phyloP scores from a whole-genome alignment of 2,329 filamentous ascomycete genomes.

The Nigrospora sphaerica region DNA sequence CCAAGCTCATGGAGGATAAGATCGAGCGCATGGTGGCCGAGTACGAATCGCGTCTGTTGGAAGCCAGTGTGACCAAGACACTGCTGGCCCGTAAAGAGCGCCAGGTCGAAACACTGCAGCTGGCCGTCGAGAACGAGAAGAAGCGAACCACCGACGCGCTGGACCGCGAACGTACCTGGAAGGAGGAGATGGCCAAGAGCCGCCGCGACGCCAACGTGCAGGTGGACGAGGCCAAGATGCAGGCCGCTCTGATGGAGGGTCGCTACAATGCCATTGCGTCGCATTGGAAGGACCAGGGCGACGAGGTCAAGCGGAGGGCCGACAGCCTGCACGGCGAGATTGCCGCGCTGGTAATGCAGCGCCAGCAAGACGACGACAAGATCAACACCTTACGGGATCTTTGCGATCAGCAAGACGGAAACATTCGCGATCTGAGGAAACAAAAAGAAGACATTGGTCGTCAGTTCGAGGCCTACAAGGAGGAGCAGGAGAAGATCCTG shows the following conservation, averaged over 20 bases:
- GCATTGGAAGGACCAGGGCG: slow-evolving; percentile 61
- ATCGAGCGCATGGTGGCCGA: slow-evolving; percentile 62
- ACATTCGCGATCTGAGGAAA: slow-evolving; percentile 51
- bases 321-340: slow-evolving; percentile 46
- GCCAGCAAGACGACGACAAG: slow-evolving; percentile 53
- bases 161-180: slow-evolving; percentile 54
- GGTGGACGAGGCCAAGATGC: slow-evolving; percentile 57
- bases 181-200: slow-evolving; percentile 55
- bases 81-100: slow-evolving; percentile 66
- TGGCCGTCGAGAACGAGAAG: slow-evolving; percentile 57
- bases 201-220: slow-evolving; percentile 52
- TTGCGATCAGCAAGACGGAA: slow-evolving; percentile 66
- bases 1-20: slow-evolving; percentile 62
- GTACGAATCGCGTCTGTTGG: slow-evolving; percentile 62
- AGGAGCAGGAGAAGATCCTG: slow-evolving; percentile 54
- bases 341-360: slow-evolving; percentile 43
- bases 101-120: slow-evolving; percentile 63
- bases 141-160: slow-evolving; percentile 52
- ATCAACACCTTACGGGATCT: slow-evolving; percentile 60
- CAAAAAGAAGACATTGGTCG: slow-evolving; percentile 56
- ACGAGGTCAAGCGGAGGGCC: slow-evolving; percentile 48
- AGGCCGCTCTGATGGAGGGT: slow-evolving; percentile 62
- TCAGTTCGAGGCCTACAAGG: slow-evolving; percentile 59
- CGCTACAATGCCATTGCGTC: slow-evolving; percentile 61
- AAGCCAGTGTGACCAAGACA: slow-evolving; percentile 65